Evolutionary conservation across 352 stramenopile genomes (phyloP).

Genomic region (Thraustochytrium sp.): DNA sequence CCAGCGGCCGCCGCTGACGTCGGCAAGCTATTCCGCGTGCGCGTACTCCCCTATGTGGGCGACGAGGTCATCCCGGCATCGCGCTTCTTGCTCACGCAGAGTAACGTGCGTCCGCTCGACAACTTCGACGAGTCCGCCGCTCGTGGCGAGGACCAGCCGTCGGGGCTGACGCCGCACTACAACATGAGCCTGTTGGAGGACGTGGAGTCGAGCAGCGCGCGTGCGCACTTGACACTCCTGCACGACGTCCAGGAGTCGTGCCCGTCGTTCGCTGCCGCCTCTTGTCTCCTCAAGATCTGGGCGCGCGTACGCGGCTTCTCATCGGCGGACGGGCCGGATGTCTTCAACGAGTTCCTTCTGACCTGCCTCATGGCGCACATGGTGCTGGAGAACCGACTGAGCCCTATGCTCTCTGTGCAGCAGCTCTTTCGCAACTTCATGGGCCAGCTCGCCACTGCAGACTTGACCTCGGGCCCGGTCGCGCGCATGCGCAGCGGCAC

Average conservation of each 20-base stretch:
- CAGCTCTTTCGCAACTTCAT: conserved; percentile 46
- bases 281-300: conserved; percentile 76
- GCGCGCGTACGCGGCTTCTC: conserved; percentile 71
- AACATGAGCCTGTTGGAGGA: conserved; percentile 83
- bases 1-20: conserved; percentile 50
- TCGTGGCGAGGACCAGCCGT: background rate
- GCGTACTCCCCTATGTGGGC: conserved; percentile 65
- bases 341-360: conserved; percentile 69
- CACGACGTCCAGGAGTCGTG: conserved; percentile 63
- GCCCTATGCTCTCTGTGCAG: conserved; percentile 54
- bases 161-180: conserved; percentile 71
- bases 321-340: conserved; percentile 58
- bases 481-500: background rate
- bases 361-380: conserved; percentile 77
- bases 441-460: background rate
- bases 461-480: background rate
- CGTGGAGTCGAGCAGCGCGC: conserved; percentile 63
- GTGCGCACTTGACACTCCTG: conserved; percentile 65
- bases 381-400: conserved; percentile 65
- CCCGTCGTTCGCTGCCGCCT: conserved; percentile 66
- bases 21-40: conserved; percentile 54
- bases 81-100: conserved; percentile 67
- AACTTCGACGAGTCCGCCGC: conserved; percentile 67
- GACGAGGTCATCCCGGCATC: conserved; percentile 67
- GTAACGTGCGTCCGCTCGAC: conserved; percentile 72